Base-by-base conservation (phyloP, 1,284 basidiomycete species). In the Sutorius eximius region DNA sequence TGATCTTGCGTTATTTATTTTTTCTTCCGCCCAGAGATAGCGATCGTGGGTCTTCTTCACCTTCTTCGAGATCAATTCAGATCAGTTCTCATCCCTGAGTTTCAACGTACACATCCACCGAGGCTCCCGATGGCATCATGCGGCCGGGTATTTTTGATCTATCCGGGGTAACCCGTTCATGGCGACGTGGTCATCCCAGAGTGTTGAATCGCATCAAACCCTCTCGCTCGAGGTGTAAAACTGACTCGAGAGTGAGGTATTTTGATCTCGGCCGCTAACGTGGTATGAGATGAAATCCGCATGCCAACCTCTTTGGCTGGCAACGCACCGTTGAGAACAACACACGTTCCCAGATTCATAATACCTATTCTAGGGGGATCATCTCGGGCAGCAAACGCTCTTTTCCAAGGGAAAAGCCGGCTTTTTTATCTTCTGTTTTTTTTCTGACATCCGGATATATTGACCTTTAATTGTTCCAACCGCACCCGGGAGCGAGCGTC, bases 1-100 rank as follows among this genome's bases (percentile, higher is more conserved):
- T 30, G 32, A 56, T 56, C 59, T 32, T 45, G 44, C 33, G 20
- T 46, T 24, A 37, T 46, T 13, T 20, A 24, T 49, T 38, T 32
- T 40, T 15, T 49, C n/a, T 55, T 18, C 40, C 24, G 33, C 51
- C 58, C n/a, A 51, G 60, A 63, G 61, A 63, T 61, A 49, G 48
- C 37, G 48, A 38, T 44, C 60, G 48, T 60, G 51, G 38, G 57
- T 48, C 29, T 42, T 3, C 9, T 38, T 8, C 18, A 16, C 42
- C 20, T 37, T 33, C 33, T 37, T 33, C 22, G 36, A 40, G 16
- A 41, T 45, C 41, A 44, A 24, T 57, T 62, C 58, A 40, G 16
- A 41, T 45, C 41, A 44, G 30, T 57, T 62, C 58, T 24, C 61
- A 60, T 57, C 52, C 37, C 37, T 30, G 34, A 38, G 30, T 29